Evolutionary conservation across 1,139 yeast species (phyloP), one percentile per base, ranked within the genome.

Genomic region (Taphrina confusa): DNA sequence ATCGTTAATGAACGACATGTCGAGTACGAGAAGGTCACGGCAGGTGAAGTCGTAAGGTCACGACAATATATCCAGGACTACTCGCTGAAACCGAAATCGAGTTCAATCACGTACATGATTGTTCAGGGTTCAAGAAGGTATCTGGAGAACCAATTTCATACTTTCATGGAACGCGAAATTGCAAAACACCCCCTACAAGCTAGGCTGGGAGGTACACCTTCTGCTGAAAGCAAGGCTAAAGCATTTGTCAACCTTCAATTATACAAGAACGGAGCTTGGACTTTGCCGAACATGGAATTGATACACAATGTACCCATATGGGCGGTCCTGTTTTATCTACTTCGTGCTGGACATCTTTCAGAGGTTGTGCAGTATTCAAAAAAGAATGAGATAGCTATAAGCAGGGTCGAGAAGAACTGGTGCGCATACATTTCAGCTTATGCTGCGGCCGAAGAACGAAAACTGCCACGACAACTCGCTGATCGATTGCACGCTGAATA

Each of bases 291-390:
- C 62, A 67, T 85, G 56, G 80, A 84, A 52, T 31, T 60, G 62
- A 83, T 89, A 25, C 91, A 92, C 72, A 91, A 91, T 11, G 77
- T 82, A 0, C 97, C 97, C 3, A 81, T 92, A 20, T 92, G 98
- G 98, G 96, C 96, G 0, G 75, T 90, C 57, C 75, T 92, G 4
- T 94, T 86, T 70, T 91, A 87, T 72, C 77, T 92, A 66, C 73
- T 92, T 61, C 83, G 98, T 68, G 83, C 92, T 5, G 98, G 98
- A 1, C 81, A 86, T 66, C 75, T 82, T 64, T 75, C 81, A 42
- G 98, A 91, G 65, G 96, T 96, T 0, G 75, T 86, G 45, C 84
- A 82, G 54, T 79, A 81, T 42, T 77, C 82, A 1, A 68, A 76
- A 11, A 78, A 80, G 63, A 78, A 79, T 65, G 82, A 80, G 63